Evolutionary conservation across 805 yeast genomes (phyloP).

Genomic region (Debaryomyces castellii): DNA sequence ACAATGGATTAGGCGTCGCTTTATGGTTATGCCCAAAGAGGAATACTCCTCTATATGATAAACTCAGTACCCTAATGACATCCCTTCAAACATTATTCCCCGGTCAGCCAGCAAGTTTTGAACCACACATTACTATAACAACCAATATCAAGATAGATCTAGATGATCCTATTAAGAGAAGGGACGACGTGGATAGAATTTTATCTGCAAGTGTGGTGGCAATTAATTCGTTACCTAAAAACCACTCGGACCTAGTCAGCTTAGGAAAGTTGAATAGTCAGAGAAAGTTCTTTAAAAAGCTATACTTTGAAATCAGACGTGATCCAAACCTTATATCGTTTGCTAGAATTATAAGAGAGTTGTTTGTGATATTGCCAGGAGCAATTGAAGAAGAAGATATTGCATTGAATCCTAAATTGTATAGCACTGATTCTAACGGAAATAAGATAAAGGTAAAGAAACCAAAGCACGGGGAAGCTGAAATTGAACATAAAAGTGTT

Average conservation of each 20-base stretch:
- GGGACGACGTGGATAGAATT: constrained; percentile 58
- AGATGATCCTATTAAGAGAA: constrained; percentile 33
- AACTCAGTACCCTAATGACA: constrained; percentile 56
- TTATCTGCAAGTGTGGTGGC: constrained; percentile 63
- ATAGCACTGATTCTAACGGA: constrained; percentile 32
- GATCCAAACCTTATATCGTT: constrained; percentile 50
- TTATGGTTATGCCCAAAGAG: constrained; percentile 75
- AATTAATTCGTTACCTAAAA: constrained; percentile 36
- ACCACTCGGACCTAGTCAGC: constrained; percentile 38
- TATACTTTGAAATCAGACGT: constrained; percentile 47
- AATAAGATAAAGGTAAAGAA: constrained; percentile 27
- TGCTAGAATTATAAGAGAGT: constrained; percentile 56
- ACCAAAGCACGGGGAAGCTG: constrained; percentile 7
- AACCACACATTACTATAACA: constrained; percentile 77
- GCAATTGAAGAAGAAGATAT: constrained; percentile 36
- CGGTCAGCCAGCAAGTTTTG: constrained; percentile 61
- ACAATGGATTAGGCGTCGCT: constrained; percentile 44
- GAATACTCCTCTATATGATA: constrained; percentile 53
- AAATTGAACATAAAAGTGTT: constrained; percentile 16
- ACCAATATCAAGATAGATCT: constrained; percentile 52
- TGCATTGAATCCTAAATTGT: constrained; percentile 38
- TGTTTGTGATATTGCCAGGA: constrained; percentile 49
- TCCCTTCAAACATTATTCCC: constrained; percentile 72
- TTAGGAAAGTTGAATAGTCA: constrained; percentile 48
- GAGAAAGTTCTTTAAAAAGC: constrained; percentile 50